Evolutionary conservation across 2,329 filamentous ascomycete species (phyloP).

Genomic region (Parastagonospora avenae): DNA sequence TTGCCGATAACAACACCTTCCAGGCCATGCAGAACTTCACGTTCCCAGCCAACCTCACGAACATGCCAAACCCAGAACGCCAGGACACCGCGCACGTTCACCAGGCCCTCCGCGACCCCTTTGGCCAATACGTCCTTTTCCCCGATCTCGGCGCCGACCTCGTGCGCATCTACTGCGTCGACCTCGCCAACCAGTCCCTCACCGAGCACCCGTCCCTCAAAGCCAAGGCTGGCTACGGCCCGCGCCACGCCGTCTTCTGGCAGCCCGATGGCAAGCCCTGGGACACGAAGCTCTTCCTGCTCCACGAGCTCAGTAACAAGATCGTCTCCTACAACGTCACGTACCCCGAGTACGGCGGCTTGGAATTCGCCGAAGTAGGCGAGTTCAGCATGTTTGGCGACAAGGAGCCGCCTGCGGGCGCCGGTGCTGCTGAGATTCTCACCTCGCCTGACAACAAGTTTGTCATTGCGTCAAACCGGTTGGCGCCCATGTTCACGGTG

Average conservation of each 20-base stretch:
- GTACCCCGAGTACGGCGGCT: constrained; percentile 51
- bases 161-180: constrained; percentile 36
- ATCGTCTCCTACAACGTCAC: constrained; percentile 62
- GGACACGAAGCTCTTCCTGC: constrained; percentile 60
- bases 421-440: constrained; percentile 60
- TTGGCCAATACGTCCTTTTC: constrained; percentile 63
- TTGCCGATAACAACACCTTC: constrained; percentile 10
- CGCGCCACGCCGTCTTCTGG: constrained; percentile 68
- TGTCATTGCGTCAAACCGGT: constrained; percentile 71
- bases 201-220: constrained; percentile 23
- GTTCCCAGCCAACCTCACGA: constrained; percentile 25
- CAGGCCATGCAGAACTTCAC: constrained; percentile 47
- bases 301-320: constrained; percentile 65
- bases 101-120: constrained; percentile 69
- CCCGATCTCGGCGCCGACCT: constrained; percentile 68
- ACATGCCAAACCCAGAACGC: constrained; percentile 26
- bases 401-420: constrained; percentile 35
- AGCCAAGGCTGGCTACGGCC: constrained; percentile 61
- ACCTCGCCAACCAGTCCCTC: no score
- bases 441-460: constrained; percentile 63
- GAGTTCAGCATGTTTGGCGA: constrained; percentile 49
- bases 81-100: constrained; percentile 58
- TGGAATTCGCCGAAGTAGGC: constrained; percentile 56
- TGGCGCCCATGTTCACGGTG: constrained; percentile 60
- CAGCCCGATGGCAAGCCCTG: constrained; percentile 10